Evolutionary conservation across 768 basidiomycete genomes (phyloP), one percentile per base, ranked within the genome.

Genomic region (Mycena vitilis): DNA sequence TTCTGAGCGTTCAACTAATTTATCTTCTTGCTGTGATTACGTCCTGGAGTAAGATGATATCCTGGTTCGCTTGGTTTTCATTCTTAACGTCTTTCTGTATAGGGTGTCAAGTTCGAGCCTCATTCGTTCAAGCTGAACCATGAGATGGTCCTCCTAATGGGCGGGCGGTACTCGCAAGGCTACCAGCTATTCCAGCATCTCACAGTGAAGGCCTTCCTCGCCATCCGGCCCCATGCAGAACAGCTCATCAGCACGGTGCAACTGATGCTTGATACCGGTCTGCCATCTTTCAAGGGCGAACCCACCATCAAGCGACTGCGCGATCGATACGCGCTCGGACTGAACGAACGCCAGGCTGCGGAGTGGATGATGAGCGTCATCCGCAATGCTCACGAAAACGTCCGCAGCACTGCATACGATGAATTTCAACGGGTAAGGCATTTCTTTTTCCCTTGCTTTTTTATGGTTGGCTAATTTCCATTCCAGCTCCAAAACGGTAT

Each of bases 41-140:
- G 91, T 75, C 92, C 93, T 48, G 93, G 92, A 81, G 91, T 92
- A 72, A 48, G 84, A 78, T 5, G 20, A 20, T 36, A 30, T 47
- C 51, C 55, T 45, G 37, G 15, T 22, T 56, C 56, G 69, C 52
- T 74, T 22, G 51, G 30, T 45, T 66, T 66, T 62, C 5, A 15
- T 15, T 18, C 18, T 45, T 52, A 42, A 53, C 45, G 16, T 53
- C 5, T 34, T 38, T 56, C 70, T 62, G 45, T 53, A 11, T 73
- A 95, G 95, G 95, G 98, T 67, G 93, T 99, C 80, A 99, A 99
- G 86, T 99, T 99, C 77, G 98, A 99, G 76, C 97, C 98, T 0
- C 93, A 85, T 77, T 97, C 95, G 13, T 99, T 99, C 90, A 99
- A 99, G 81, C 87, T 99, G 56, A 98, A 95, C 68, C 96, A 98